Evolutionary conservation across 345 rosid species (phyloP).

Genomic region (Salix purpurea): DNA sequence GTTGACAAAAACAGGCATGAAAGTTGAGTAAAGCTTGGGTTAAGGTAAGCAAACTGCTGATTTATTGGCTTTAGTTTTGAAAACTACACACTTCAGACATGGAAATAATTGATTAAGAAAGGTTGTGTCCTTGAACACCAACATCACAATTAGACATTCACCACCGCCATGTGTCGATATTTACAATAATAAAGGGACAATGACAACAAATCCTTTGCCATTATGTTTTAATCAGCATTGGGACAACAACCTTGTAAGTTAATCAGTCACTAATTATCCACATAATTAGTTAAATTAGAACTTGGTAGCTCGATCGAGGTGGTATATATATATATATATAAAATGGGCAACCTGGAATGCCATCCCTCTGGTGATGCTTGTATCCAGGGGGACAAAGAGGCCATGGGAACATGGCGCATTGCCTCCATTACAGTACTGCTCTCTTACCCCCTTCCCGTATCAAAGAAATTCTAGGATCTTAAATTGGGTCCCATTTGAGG

Average conservation of each 20-base stretch:
- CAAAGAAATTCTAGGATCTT: conserved; percentile 17
- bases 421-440: conserved; percentile 20
- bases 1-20: conserved; percentile 4
- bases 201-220: conserved; percentile 24
- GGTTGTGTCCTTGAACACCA: conserved; percentile 13
- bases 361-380: conserved; percentile 23
- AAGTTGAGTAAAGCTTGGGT: not conserved
- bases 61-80: conserved; percentile 22
- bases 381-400: conserved; percentile 31
- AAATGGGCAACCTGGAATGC: conserved; percentile 14
- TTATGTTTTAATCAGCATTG: conserved; percentile 1
- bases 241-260: not conserved
- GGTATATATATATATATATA: too few relatives aligned
- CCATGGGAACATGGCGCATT: conserved; percentile 39
- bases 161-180: conserved; percentile 22
- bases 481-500: conserved; percentile 15
- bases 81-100: conserved; percentile 24
- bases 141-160: conserved; percentile 31
- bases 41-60: conserved; percentile 13
- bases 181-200: conserved; percentile 23
- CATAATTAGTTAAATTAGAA: not conserved
- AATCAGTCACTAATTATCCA: too few relatives aligned
- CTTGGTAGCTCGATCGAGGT: not conserved
- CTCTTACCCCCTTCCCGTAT: conserved; percentile 34
- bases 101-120: conserved; percentile 30